A percentile compares a stretch with the other conserved stretches of the same genome.
These are phyloP conservation scores for Saccharomycopsis malanga DNA, from an alignment of 805 yeast species.

Conservation along the genomic window DNA sequence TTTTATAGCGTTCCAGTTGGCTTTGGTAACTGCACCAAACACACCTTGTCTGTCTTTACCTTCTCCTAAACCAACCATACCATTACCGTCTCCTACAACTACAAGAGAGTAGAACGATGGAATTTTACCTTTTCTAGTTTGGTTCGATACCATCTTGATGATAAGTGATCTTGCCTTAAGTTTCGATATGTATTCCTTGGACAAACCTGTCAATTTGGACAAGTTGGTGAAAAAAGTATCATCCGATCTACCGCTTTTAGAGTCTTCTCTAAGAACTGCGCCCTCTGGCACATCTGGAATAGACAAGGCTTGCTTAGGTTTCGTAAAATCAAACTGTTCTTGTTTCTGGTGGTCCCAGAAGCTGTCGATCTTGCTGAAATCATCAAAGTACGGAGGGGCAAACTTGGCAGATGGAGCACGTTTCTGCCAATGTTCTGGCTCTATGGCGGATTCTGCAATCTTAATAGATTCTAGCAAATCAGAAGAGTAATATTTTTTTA, in stretches of 20 bases:
- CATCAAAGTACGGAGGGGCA: constrained; percentile 66
- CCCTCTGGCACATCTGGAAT: constrained; percentile 48
- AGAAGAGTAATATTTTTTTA: constrained; percentile 75
- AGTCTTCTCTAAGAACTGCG: constrained; percentile 25
- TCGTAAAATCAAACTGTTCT: constrained; percentile 36
- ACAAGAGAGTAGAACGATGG: constrained; percentile 76
- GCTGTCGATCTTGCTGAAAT: constrained; percentile 62
- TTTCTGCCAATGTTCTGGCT: constrained; percentile 51
- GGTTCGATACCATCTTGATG: constrained; percentile 78
- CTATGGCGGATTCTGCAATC: constrained; percentile 68
- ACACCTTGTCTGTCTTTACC: constrained; percentile 81
- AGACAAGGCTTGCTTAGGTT: constrained; percentile 54
- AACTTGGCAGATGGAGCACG: constrained; percentile 44
- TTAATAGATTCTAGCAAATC: constrained; percentile 74
- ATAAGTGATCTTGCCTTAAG: constrained; percentile 61
- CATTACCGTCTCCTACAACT: constrained; percentile 87
- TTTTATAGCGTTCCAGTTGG: constrained; percentile 91
- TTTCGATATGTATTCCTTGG: constrained; percentile 50
- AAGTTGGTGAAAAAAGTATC: constrained; percentile 40
- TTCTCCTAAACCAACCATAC: constrained; percentile 92
- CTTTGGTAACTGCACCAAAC: constrained; percentile 68
- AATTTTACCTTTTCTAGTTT: constrained; percentile 88
- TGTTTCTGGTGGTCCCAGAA: constrained; percentile 65
- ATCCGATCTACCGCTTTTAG: constrained; percentile 24
- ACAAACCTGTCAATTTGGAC: constrained; percentile 59